Percentiles rank a stretch among this genome's conserved stretches.
phyloP scores from a whole-genome alignment of 306 rosid genomes.

The Carpinus viminea region DNA sequence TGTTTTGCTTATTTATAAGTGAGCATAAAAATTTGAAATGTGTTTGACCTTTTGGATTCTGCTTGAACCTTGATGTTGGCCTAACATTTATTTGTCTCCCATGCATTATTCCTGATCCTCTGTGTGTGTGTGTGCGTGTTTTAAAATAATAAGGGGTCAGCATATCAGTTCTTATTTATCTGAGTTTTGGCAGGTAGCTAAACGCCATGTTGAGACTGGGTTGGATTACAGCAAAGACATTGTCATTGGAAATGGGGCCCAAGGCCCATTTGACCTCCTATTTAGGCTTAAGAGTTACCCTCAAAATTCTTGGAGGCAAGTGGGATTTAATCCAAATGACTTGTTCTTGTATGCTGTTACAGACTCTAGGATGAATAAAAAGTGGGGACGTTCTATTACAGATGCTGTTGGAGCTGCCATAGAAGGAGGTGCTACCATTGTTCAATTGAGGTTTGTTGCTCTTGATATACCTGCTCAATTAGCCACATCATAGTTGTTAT shows the following conservation, averaged over 20 bases:
- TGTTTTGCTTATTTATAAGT: neutral
- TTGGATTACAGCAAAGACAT: slow-evolving; percentile 78
- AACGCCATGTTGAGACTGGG: slow-evolving; percentile 60
- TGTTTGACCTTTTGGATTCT: neutral
- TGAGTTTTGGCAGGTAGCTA: slow-evolving; percentile 64
- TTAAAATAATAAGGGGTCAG: slow-evolving; percentile 9
- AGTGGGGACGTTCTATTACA: slow-evolving; percentile 84
- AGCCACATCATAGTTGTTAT: slow-evolving; percentile 2
- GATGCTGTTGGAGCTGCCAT: slow-evolving; percentile 89
- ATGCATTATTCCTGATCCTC: neutral
- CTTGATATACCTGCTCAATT: slow-evolving; percentile 12
- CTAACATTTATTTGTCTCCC: neutral
- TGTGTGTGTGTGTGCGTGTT: neutral
- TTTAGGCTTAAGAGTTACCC: slow-evolving; percentile 48
- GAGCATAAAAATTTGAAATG: neutral
- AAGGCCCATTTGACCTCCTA: slow-evolving; percentile 89
- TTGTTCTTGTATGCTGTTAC: slow-evolving; percentile 86
- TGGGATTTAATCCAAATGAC: slow-evolving; percentile 61
- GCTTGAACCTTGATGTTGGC: slow-evolving; percentile 1
- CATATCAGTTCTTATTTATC: slow-evolving; percentile 15
- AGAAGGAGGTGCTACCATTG: slow-evolving; percentile 90
- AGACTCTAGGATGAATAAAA: slow-evolving; percentile 77
- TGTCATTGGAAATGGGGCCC: slow-evolving; percentile 78
- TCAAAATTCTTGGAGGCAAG: slow-evolving; percentile 44
- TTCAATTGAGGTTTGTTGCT: slow-evolving; percentile 79